Evolutionary conservation across 2,329 filamentous ascomycete species (phyloP).

Genomic region (Fusarium torreyae): DNA sequence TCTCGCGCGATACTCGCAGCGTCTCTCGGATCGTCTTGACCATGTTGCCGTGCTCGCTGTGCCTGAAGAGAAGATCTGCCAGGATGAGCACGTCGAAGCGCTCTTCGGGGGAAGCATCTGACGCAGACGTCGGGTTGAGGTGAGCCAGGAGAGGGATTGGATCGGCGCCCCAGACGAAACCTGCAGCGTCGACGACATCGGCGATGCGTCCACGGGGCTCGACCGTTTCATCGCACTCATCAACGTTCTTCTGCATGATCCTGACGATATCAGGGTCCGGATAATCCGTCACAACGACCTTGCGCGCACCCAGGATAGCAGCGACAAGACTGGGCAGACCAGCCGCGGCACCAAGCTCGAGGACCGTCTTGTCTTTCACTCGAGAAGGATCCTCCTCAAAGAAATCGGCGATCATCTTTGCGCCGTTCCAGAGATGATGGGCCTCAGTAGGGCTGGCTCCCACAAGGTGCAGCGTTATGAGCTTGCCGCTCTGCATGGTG

Average conservation of each 20-base stretch:
- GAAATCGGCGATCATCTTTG: conserved; percentile 82
- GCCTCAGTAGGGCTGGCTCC: conserved; percentile 92
- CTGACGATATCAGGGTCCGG: conserved; percentile 86
- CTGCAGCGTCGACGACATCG: conserved; percentile 69
- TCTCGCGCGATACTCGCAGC: conserved; percentile 68
- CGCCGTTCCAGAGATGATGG: conserved; percentile 92
- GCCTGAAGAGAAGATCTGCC: conserved; percentile 91
- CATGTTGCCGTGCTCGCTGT: conserved; percentile 86
- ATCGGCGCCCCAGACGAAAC: conserved; percentile 87
- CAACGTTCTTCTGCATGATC: conserved; percentile 84
- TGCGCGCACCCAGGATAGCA: conserved; percentile 78
- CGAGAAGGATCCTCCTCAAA: conserved; percentile 79
- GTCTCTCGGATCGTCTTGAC: conserved; percentile 79
- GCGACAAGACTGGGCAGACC: conserved; percentile 87
- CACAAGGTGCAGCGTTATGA: conserved; percentile 82
- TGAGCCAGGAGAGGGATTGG: conserved; percentile 70
- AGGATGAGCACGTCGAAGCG: conserved; percentile 87
- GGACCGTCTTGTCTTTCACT: conserved; percentile 77
- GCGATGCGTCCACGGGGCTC: conserved; percentile 52
- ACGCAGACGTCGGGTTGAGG: conserved; percentile 58
- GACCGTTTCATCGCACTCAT: conserved; percentile 63
- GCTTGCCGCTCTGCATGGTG: conserved; percentile 75
- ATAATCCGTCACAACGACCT: conserved; percentile 88
- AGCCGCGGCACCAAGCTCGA: conserved; percentile 91
- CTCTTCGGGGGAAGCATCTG: conserved; percentile 33